phyloP scores from a whole-genome alignment of 352 stramenopile genomes.

The Phytophthora pseudosyringae region DNA sequence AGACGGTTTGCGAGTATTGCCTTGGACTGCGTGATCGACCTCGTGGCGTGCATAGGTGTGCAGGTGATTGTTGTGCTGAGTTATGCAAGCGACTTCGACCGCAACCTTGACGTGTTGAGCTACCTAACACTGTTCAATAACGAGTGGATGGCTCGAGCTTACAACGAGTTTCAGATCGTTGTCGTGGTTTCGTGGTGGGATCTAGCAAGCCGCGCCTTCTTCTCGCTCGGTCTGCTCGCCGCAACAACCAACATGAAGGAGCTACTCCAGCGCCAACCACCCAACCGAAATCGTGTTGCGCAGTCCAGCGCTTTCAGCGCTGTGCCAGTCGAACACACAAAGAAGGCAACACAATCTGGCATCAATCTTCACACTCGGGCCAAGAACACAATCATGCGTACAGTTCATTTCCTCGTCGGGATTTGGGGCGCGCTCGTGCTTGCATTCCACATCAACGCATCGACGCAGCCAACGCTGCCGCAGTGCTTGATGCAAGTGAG shows the following conservation, averaged over 20 bases:
- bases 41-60: constrained; percentile 4
- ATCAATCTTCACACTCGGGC: too few species aligned
- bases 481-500: constrained; percentile 32
- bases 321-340: not conserved
- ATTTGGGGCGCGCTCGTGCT: constrained; percentile 21
- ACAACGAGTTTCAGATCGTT: constrained; percentile 14
- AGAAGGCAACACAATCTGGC: not conserved
- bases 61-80: constrained; percentile 10
- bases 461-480: constrained; percentile 3
- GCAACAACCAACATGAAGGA: constrained; percentile 8
- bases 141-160: constrained; percentile 7
- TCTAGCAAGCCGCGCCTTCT: not conserved
- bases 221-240: constrained; percentile 3
- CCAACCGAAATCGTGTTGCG: not conserved
- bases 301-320: not conserved
- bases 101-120: not conserved
- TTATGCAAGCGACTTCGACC: constrained; percentile 5
- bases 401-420: constrained; percentile 10
- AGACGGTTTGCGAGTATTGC: constrained; percentile 7
- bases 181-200: constrained; percentile 9
- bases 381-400: constrained; percentile 1
- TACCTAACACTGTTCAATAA: constrained; percentile 6
- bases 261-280: constrained; percentile 5
- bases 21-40: constrained; percentile 5
- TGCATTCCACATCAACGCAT: constrained; percentile 23